Evolutionary conservation across 768 basidiomycete species (phyloP).

Genomic region (Postia placenta): DNA sequence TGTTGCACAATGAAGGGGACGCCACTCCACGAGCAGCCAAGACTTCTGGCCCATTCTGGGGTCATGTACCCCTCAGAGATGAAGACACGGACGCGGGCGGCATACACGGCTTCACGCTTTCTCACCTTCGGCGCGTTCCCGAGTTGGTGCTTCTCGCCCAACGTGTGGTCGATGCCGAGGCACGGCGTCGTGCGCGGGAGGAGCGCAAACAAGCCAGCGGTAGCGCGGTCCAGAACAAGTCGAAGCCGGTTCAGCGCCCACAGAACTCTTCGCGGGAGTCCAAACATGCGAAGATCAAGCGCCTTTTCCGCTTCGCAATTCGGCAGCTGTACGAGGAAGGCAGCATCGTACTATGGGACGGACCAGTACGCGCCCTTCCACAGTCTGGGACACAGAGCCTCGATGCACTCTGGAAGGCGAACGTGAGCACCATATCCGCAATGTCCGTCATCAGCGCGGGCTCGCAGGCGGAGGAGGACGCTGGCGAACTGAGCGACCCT

Average conservation of each 20-base stretch:
- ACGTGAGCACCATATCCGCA: conserved; percentile 11
- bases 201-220: conserved; percentile 38
- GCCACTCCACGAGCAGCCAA: conserved; percentile 24
- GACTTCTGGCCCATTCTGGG: neutral
- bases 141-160: conserved; percentile 61
- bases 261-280: neutral
- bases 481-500: conserved; percentile 55
- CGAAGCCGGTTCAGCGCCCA: neutral
- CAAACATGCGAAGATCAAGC: conserved; percentile 40
- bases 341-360: conserved; percentile 70
- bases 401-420: conserved; percentile 43
- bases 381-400: conserved; percentile 7
- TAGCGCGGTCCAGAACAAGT: conserved; percentile 4
- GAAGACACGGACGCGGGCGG: conserved; percentile 4
- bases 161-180: conserved; percentile 58
- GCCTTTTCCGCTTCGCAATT: conserved; percentile 63
- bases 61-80: neutral
- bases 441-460: conserved; percentile 12
- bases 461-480: conserved; percentile 28
- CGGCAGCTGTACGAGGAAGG: conserved; percentile 64
- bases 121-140: conserved; percentile 72
- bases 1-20: conserved; percentile 21
- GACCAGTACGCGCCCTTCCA: conserved; percentile 39
- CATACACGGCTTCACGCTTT: conserved; percentile 56
- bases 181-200: conserved; percentile 45